A percentile compares a stretch with the other conserved stretches of the same genome.
phyloP scores from a whole-genome alignment of 2,329 filamentous ascomycete species.

The Colletotrichum lini region DNA sequence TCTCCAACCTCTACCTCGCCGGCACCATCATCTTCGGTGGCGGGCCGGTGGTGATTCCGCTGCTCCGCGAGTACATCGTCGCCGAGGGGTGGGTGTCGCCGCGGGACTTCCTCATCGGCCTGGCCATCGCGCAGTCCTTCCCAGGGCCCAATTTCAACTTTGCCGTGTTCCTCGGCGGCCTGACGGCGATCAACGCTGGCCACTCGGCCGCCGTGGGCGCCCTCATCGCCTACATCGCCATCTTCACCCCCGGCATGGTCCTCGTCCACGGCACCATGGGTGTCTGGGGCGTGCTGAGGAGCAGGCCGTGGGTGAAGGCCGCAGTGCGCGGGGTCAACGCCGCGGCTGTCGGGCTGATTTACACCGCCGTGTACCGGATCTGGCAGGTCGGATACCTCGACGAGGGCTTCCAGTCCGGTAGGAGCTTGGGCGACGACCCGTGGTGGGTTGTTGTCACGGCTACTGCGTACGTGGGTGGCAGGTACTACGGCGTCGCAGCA shows the following conservation, averaged over 20 bases:
- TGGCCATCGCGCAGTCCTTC: constrained; percentile 77
- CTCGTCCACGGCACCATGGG: constrained; percentile 62
- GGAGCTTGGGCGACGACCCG: constrained; percentile 66
- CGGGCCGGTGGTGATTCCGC: constrained; percentile 71
- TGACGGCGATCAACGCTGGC: constrained; percentile 59
- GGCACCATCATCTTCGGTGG: constrained; percentile 74
- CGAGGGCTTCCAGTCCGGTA: constrained; percentile 57
- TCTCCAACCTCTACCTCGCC: constrained; percentile 78
- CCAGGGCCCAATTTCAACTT: constrained; percentile 64
- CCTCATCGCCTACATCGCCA: constrained; percentile 62
- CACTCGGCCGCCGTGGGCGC: constrained; percentile 60
- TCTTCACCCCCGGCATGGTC: constrained; percentile 62
- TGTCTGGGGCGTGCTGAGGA: constrained; percentile 64
- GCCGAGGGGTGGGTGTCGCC: constrained; percentile 75
- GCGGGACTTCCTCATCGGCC: constrained; percentile 76
- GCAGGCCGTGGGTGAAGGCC: constrained; percentile 58
- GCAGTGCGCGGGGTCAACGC: constrained; percentile 68
- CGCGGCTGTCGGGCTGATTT: constrained; percentile 69
- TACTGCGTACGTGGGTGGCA: constrained; percentile 51
- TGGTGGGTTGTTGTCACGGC: constrained; percentile 72
- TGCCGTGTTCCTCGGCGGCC: constrained; percentile 67
- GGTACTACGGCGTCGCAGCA: constrained; percentile 51
- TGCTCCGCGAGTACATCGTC: constrained; percentile 70
- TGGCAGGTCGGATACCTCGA: constrained; percentile 70
- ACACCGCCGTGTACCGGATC: constrained; percentile 70